phyloP scores from a whole-genome alignment of 768 basidiomycete genomes.

The Kwoniella bestiolae region DNA sequence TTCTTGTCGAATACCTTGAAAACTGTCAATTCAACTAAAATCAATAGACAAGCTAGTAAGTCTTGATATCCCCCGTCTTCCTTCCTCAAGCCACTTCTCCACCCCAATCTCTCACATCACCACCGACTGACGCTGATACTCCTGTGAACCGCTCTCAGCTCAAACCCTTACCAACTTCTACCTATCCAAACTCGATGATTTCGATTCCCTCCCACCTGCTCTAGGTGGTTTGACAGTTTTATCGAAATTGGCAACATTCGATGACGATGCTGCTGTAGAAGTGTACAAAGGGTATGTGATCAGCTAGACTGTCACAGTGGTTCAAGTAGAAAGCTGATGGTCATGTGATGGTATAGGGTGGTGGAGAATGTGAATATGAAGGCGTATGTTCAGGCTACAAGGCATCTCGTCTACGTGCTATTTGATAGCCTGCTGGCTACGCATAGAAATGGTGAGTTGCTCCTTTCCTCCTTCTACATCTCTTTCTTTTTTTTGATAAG shows the following conservation, averaged over 20 bases:
- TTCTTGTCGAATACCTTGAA: slow-evolving; percentile 75
- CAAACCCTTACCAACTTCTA: slow-evolving; percentile 82
- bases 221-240: slow-evolving; percentile 75
- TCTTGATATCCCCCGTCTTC: slow-evolving; percentile 4
- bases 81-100: too few relatives aligned
- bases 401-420: slow-evolving; percentile 79
- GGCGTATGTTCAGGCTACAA: slow-evolving; percentile 76
- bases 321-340: slow-evolving; percentile 1
- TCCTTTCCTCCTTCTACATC: neutral
- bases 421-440: slow-evolving; percentile 75
- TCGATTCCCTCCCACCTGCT: slow-evolving; percentile 79
- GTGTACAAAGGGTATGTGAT: slow-evolving; percentile 67
- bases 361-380: slow-evolving; percentile 81
- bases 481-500: slow-evolving; percentile 7
- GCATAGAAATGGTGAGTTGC: slow-evolving; percentile 67
- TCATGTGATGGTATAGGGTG: slow-evolving; percentile 62
- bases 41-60: slow-evolving; percentile 83
- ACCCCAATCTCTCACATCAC: too few relatives aligned
- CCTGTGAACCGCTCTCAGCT: slow-evolving; percentile 63
- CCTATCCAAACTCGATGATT: slow-evolving; percentile 82
- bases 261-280: slow-evolving; percentile 67
- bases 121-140: neutral
- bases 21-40: slow-evolving; percentile 65
- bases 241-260: slow-evolving; percentile 67
- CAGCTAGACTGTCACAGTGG: neutral